phyloP scores from a whole-genome alignment of 345 rosid genomes.

The Boechera stricta region DNA sequence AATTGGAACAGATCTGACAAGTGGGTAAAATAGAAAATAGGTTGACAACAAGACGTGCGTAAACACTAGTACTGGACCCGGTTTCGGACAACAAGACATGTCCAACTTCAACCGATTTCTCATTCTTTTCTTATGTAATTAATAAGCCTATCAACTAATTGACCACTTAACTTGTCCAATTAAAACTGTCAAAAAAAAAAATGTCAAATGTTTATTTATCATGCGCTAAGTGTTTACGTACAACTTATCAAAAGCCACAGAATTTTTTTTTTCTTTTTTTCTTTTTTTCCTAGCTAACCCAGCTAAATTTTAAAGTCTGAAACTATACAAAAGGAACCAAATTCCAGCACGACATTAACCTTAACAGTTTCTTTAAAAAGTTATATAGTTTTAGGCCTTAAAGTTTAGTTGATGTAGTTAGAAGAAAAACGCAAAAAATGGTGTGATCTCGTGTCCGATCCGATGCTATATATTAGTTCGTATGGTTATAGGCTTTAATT shows the following conservation, averaged over 20 bases:
- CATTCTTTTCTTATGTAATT: not conserved
- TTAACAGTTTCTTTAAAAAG: not conserved
- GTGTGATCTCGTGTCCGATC: not conserved
- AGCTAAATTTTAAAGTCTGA: not conserved
- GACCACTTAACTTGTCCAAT: not conserved
- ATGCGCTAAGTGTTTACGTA: not conserved
- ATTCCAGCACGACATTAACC: not conserved
- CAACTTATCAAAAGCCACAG: not conserved
- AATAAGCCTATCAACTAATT: not conserved
- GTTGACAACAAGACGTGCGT: conserved; percentile 24
- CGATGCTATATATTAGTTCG: not conserved
- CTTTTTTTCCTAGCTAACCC: not conserved
- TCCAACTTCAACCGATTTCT: not conserved
- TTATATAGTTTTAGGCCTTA: not conserved
- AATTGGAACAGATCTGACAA: not conserved
- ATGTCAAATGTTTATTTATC: not conserved
- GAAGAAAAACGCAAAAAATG: not conserved
- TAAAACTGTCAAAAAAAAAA: too few species aligned
- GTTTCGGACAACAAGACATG: conserved; percentile 5
- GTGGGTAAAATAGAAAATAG: not conserved
- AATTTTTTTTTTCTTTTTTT: not conserved
- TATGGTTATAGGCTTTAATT: not conserved
- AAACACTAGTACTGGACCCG: not conserved
- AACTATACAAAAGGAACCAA: not conserved
- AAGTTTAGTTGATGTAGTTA: not conserved